A percentile compares a stretch with the other conserved stretches of the same genome.
These are phyloP conservation scores for Botrytis hyacinthi DNA, from an alignment of 2,329 filamentous ascomycete species.

Conservation along the genomic window DNA sequence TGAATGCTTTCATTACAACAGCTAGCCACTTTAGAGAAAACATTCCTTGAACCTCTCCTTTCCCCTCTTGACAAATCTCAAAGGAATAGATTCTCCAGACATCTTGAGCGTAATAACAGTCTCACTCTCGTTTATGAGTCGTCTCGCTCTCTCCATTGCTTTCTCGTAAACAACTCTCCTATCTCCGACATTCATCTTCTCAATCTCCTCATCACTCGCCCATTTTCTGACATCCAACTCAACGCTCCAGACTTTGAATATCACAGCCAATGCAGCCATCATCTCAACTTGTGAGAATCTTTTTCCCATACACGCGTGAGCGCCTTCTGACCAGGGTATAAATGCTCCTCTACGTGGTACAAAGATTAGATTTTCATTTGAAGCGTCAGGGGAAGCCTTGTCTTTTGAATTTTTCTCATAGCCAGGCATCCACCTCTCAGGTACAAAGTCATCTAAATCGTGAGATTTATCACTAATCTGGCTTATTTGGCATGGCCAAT, in stretches of 20 bases:
- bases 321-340: conserved; percentile 37
- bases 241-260: conserved; percentile 25
- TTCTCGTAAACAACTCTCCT: conserved; percentile 22
- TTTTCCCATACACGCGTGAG: conserved; percentile 40
- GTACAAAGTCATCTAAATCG: conserved; percentile 46
- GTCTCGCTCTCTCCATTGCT: conserved; percentile 22
- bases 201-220: conserved; percentile 27
- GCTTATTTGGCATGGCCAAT: conserved; percentile 46
- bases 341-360: conserved; percentile 28
- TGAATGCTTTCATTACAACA: background rate
- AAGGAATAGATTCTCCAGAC: conserved; percentile 20
- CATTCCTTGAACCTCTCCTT: conserved; percentile 23
- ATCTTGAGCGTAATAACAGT: conserved; percentile 24
- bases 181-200: conserved; percentile 17
- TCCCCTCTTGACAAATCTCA: conserved; percentile 26
- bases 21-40: background rate
- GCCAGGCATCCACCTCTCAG: conserved; percentile 52
- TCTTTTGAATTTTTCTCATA: background rate
- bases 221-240: conserved; percentile 26
- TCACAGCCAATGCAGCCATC: conserved; percentile 30
- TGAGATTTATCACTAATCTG: conserved; percentile 27
- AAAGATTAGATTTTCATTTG: background rate
- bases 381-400: background rate
- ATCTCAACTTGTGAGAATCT: conserved; percentile 39
- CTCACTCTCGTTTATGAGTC: conserved; percentile 19